Percentiles rank a stretch among this genome's conserved stretches.
These are phyloP conservation scores for Aspergillus arachidicola DNA, from an alignment of 2,329 filamentous ascomycete species.

Conservation along the genomic window DNA sequence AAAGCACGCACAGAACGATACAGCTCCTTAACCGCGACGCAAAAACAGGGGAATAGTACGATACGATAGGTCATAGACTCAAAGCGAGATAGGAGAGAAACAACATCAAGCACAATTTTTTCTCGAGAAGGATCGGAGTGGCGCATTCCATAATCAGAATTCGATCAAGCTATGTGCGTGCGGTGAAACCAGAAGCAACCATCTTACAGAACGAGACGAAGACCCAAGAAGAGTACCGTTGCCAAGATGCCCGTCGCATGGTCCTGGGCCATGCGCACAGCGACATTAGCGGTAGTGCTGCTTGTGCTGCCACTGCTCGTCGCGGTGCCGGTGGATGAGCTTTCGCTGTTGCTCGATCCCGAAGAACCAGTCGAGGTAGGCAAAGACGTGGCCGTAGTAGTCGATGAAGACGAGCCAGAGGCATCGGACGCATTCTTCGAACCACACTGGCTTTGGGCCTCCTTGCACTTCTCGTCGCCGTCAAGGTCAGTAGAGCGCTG, in stretches of 20 bases:
- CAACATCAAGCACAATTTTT: background rate
- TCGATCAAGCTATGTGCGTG: background rate
- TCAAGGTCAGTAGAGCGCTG: slow-evolving; percentile 44
- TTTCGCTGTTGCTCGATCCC: slow-evolving; percentile 25
- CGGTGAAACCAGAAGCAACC: background rate
- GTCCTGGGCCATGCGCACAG: slow-evolving; percentile 50
- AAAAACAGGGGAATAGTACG: slow-evolving; percentile 13
- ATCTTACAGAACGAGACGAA: slow-evolving; percentile 59
- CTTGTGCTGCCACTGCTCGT: slow-evolving; percentile 30
- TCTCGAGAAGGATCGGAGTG: background rate
- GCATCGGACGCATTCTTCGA: slow-evolving; percentile 47
- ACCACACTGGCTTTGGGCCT: slow-evolving; percentile 54
- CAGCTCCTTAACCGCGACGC: slow-evolving; percentile 9
- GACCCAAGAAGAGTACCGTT: slow-evolving; percentile 57
- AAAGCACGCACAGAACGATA: slow-evolving; percentile 10
- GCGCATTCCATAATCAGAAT: background rate
- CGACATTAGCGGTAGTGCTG: slow-evolving; percentile 42
- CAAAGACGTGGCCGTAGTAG: slow-evolving; percentile 29
- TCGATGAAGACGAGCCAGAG: slow-evolving; percentile 30
- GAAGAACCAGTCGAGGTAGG: slow-evolving; percentile 36
- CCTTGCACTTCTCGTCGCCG: slow-evolving; percentile 51
- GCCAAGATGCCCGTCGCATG: slow-evolving; percentile 57
- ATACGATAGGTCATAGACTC: slow-evolving; percentile 4
- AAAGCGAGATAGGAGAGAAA: background rate
- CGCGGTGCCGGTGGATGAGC: slow-evolving; percentile 24